Conservation (phyloP, 352 stramenopile genomes). For the Aphanomyces stellatus region DNA sequence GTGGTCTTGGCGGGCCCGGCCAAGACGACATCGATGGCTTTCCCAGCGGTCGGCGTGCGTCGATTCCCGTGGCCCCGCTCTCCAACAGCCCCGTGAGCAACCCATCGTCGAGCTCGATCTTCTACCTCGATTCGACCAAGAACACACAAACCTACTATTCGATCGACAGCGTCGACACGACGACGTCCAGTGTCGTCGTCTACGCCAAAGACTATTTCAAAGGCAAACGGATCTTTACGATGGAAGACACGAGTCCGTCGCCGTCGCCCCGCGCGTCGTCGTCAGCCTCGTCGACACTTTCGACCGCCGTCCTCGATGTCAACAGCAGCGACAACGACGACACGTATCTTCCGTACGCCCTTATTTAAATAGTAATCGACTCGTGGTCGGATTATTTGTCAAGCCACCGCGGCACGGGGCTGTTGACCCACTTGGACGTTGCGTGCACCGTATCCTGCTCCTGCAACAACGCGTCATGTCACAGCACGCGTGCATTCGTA, state of each 20-base stretch:
- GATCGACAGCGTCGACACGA: not conserved
- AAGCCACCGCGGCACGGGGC: not conserved
- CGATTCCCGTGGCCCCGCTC: too few relatives aligned
- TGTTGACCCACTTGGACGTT: not conserved
- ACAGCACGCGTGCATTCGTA: not conserved
- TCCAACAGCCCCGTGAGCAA: too few relatives aligned
- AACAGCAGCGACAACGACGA: too few relatives aligned
- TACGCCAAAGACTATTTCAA: slow-evolving; percentile 3
- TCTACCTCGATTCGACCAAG: not conserved
- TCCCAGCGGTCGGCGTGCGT: too few relatives aligned
- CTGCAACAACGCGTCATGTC: not conserved
- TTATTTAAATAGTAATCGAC: too few relatives aligned
- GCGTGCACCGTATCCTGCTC: not conserved
- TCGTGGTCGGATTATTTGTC: not conserved
- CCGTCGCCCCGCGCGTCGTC: too few relatives aligned
- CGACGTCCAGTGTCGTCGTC: not conserved
- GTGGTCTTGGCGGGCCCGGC: too few relatives aligned
- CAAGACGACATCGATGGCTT: too few relatives aligned
- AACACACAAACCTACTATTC: not conserved
- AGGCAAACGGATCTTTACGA: not conserved
- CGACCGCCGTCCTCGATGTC: too few relatives aligned
- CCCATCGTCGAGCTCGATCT: not conserved
- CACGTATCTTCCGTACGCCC: too few relatives aligned
- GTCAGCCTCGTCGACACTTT: too few relatives aligned
- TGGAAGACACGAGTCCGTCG: not conserved